These are phyloP conservation scores for Gracilaria gracilis DNA, from an alignment of 23 red algal genomes.

Conservation along the genomic window DNA sequence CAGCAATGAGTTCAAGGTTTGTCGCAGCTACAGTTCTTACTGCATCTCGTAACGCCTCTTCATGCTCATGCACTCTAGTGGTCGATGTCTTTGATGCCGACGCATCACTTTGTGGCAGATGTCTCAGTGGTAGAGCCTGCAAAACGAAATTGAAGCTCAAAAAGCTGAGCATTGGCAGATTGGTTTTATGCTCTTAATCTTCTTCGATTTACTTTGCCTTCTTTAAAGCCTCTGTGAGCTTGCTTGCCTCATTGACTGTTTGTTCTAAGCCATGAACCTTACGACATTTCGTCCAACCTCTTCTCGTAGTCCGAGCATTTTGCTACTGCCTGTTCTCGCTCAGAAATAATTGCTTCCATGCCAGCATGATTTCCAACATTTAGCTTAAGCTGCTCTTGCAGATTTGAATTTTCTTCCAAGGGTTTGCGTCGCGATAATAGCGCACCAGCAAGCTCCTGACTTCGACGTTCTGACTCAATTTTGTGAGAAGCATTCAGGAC, in stretches of 20 bases:
- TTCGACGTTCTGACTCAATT: neutral
- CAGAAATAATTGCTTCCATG: constrained; percentile 9
- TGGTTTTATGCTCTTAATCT: constrained; percentile 24
- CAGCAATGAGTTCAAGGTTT: constrained; percentile 58
- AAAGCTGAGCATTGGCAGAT: neutral
- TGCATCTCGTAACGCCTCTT: constrained; percentile 64
- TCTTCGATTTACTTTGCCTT: constrained; percentile 1
- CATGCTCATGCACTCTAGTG: constrained; percentile 26
- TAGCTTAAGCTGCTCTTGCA: neutral
- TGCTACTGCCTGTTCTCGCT: constrained; percentile 14
- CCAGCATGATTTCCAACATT: neutral
- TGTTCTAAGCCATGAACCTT: constrained; percentile 27
- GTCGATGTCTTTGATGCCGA: neutral
- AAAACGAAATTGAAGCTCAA: constrained; percentile 25
- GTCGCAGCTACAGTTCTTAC: constrained; percentile 56
- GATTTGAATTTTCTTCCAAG: constrained; percentile 16
- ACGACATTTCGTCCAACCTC: constrained; percentile 10
- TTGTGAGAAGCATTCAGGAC: constrained; percentile 18
- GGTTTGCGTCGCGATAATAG: neutral
- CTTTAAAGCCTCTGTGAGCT: constrained; percentile 25
- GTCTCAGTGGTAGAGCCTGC: constrained; percentile 20
- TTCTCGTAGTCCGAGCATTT: constrained; percentile 34
- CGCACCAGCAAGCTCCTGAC: neutral
- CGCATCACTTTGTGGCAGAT: neutral
- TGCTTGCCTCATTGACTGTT: neutral